These are phyloP conservation scores for Colletotrichum abscissum DNA, from an alignment of 2,329 filamentous ascomycete genomes.

Conservation along the genomic window DNA sequence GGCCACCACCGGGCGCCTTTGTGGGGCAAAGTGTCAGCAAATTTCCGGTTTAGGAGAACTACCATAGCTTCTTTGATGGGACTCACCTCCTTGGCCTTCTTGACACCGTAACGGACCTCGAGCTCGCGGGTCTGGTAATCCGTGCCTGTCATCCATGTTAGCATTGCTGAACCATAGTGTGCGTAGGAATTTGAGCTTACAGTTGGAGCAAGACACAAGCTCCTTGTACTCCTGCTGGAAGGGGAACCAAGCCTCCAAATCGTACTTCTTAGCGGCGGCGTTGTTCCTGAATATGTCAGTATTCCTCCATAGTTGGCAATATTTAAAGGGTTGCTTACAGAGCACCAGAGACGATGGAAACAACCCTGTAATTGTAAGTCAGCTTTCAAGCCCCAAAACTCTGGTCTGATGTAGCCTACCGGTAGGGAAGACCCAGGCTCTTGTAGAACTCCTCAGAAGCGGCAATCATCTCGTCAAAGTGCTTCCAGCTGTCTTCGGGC, in stretches of 20 bases:
- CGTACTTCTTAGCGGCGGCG: constrained; percentile 90
- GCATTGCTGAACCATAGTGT: neutral
- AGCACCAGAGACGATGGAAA: constrained; percentile 95
- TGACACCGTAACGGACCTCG: constrained; percentile 90
- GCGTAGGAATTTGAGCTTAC: constrained; percentile 67
- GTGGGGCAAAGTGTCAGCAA: neutral
- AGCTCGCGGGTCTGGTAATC: constrained; percentile 86
- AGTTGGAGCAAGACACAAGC: constrained; percentile 97
- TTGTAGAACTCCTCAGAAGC: constrained; percentile 96
- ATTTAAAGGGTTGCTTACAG: constrained; percentile 51
- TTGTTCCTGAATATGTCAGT: constrained; percentile 46
- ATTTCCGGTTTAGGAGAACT: neutral
- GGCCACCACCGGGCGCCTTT: constrained; percentile 36
- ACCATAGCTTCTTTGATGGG: neutral
- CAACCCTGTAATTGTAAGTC: constrained; percentile 58
- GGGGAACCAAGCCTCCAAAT: constrained; percentile 96
- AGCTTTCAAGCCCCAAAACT: neutral
- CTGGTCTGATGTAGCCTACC: constrained; percentile 43
- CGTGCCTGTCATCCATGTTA: constrained; percentile 22
- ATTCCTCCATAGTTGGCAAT: no score
- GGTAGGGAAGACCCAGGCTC: constrained; percentile 88
- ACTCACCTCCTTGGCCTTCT: constrained; percentile 58
- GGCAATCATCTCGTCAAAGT: constrained; percentile 92
- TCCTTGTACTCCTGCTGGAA: constrained; percentile 99
- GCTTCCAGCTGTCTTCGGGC: constrained; percentile 91